Percentiles rank a stretch among this genome's conserved stretches.
Evolutionary conservation across 2,329 filamentous ascomycete genomes (phyloP).

Genomic region (Sclerotinia minor): DNA sequence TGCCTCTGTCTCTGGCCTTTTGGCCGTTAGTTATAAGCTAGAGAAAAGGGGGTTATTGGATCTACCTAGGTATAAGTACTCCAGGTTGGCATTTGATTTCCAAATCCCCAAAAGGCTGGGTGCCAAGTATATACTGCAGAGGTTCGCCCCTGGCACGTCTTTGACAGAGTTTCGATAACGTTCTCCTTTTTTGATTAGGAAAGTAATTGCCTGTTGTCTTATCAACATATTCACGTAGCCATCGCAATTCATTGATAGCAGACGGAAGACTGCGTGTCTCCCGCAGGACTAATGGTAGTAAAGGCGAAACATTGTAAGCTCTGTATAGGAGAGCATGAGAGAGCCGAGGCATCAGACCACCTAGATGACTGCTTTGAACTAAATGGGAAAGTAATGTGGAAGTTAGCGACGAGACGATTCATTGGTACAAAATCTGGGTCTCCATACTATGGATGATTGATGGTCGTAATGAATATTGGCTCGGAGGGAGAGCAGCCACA

Average conservation of each 20-base stretch:
- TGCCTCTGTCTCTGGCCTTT: conserved; percentile 67
- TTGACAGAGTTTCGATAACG: conserved; percentile 48
- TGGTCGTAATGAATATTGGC: background rate
- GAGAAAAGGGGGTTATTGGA: background rate
- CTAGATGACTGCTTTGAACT: background rate
- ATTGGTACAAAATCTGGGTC: background rate
- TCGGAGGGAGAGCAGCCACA: conserved; percentile 2
- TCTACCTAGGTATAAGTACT: conserved; percentile 79
- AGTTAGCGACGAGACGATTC: background rate
- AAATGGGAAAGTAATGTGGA: background rate
- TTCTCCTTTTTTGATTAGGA: conserved; percentile 28
- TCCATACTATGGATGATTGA: background rate
- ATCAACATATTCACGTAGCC: conserved; percentile 64
- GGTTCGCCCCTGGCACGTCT: conserved; percentile 65
- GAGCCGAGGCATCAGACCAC: conserved; percentile 59
- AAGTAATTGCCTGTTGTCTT: background rate
- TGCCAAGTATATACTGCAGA: conserved; percentile 85
- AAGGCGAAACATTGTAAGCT: conserved; percentile 54
- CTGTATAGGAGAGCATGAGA: conserved; percentile 56
- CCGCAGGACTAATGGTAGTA: conserved; percentile 62
- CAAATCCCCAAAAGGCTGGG: conserved; percentile 82
- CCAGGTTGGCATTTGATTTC: conserved; percentile 74
- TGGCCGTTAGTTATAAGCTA: conserved; percentile 14
- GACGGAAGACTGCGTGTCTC: conserved; percentile 63
- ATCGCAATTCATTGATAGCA: conserved; percentile 69